phyloP scores from a whole-genome alignment of 306 rosid genomes.

The Ormosia emarginata region DNA sequence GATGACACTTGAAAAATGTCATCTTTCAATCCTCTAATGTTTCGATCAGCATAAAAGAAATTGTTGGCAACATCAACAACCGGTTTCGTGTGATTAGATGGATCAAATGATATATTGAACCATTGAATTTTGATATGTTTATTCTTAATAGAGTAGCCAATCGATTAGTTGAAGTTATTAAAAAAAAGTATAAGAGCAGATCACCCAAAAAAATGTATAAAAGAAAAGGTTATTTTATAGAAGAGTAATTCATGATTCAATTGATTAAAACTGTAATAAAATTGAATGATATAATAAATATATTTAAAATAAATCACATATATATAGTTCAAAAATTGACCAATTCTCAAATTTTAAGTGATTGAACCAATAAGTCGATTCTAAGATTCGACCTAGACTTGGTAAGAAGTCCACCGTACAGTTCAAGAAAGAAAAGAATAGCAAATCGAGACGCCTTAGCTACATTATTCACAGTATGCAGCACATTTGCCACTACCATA shows the following conservation, averaged over 20 bases:
- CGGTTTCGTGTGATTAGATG: background rate
- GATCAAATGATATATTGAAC: background rate
- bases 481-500: background rate
- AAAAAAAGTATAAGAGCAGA: background rate
- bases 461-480: background rate
- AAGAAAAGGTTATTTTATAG: background rate
- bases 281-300: background rate
- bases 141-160: background rate
- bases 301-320: too few relatives aligned
- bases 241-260: background rate
- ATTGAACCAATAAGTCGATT: background rate
- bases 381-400: background rate
- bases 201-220: background rate
- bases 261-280: background rate
- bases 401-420: background rate
- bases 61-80: background rate
- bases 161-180: background rate
- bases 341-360: too few relatives aligned
- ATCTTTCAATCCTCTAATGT: background rate
- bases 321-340: too few relatives aligned
- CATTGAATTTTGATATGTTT: constrained; percentile 2
- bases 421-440: background rate
- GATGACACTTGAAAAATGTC: background rate
- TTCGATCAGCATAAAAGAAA: background rate
- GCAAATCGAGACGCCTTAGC: background rate